phyloP scores from a whole-genome alignment of 371 early-diverging fungal genomes.

The Saksenaea vasiformis region DNA sequence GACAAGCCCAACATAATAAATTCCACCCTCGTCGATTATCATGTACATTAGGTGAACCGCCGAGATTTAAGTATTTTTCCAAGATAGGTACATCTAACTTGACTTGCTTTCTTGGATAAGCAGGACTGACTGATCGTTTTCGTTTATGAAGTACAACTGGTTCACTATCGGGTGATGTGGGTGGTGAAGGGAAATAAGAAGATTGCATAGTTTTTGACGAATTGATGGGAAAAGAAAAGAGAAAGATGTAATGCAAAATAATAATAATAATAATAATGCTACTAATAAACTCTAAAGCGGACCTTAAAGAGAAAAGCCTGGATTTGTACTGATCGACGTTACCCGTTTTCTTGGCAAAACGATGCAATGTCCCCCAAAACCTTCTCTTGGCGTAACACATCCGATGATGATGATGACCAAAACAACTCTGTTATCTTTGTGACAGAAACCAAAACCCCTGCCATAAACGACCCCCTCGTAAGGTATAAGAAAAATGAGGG shows the following conservation, averaged over 20 bases:
- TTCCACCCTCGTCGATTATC: slow-evolving; percentile 26
- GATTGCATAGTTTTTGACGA: slow-evolving; percentile 7
- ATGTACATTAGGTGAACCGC: slow-evolving; percentile 27
- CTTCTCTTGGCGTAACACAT: not conserved
- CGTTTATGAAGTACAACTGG: slow-evolving; percentile 17
- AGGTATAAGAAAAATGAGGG: no score
- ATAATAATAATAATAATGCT: not conserved
- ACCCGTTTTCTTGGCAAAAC: slow-evolving; percentile 4
- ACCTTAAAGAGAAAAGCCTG: not conserved
- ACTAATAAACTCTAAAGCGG: not conserved
- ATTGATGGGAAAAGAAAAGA: slow-evolving; percentile 3
- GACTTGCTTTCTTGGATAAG: slow-evolving; percentile 17
- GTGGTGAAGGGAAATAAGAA: slow-evolving; percentile 25
- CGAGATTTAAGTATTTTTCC: slow-evolving; percentile 19
- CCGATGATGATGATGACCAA: not conserved
- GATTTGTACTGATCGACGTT: slow-evolving; percentile 6
- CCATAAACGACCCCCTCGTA: no score
- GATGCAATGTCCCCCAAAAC: not conserved
- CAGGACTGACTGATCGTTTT: slow-evolving; percentile 28
- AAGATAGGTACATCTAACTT: slow-evolving; percentile 20
- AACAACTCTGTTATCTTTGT: no score
- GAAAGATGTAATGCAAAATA: not conserved
- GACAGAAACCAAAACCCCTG: no score
- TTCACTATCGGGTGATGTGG: slow-evolving; percentile 24
- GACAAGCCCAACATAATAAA: slow-evolving; percentile 40